Percentiles rank a stretch among this genome's conserved stretches.
phyloP scores from a whole-genome alignment of 2,329 filamentous ascomycete genomes.

The Hypoxylon sp. region DNA sequence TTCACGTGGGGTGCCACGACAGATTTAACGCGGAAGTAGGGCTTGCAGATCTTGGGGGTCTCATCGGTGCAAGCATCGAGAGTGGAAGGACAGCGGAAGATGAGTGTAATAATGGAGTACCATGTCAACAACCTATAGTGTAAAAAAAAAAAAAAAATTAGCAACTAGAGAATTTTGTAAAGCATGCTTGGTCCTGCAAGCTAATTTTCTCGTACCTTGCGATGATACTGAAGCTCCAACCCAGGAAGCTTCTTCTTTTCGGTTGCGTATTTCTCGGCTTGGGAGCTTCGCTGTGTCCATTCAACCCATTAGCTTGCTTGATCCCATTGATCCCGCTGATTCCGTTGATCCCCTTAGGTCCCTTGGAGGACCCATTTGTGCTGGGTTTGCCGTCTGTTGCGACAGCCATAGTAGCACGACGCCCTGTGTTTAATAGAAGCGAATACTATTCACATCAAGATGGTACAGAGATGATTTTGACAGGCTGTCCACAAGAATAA shows the following conservation, averaged over 20 bases:
- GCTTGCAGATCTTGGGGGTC: conserved; percentile 82
- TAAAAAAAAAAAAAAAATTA: conserved; percentile 18
- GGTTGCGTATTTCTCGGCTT: conserved; percentile 43
- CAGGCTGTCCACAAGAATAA: conserved; percentile 11
- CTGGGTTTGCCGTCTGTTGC: conserved; percentile 35
- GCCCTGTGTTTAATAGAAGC: conserved; percentile 1
- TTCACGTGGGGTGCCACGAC: conserved; percentile 75
- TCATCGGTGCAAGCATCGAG: conserved; percentile 71
- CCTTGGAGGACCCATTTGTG: conserved; percentile 53
- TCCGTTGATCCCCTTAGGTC: conserved; percentile 37
- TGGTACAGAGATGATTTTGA: conserved; percentile 10
- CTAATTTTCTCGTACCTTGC: conserved; percentile 56
- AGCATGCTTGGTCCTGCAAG: neutral
- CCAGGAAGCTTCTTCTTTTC: conserved; percentile 46
- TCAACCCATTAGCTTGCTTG: conserved; percentile 46
- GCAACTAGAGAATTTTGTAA: conserved; percentile 15
- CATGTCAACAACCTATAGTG: conserved; percentile 81
- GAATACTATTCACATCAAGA: conserved; percentile 25
- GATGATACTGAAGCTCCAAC: conserved; percentile 57
- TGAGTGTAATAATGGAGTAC: conserved; percentile 82
- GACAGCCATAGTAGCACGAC: conserved; percentile 34
- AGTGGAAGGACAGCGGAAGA: conserved; percentile 82
- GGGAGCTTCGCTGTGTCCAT: conserved; percentile 49
- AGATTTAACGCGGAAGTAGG: conserved; percentile 75
- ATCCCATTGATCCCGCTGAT: conserved; percentile 37